Base-by-base conservation (phyloP, 352 stramenopile genomes). In the Globisporangium radiosum region DNA sequence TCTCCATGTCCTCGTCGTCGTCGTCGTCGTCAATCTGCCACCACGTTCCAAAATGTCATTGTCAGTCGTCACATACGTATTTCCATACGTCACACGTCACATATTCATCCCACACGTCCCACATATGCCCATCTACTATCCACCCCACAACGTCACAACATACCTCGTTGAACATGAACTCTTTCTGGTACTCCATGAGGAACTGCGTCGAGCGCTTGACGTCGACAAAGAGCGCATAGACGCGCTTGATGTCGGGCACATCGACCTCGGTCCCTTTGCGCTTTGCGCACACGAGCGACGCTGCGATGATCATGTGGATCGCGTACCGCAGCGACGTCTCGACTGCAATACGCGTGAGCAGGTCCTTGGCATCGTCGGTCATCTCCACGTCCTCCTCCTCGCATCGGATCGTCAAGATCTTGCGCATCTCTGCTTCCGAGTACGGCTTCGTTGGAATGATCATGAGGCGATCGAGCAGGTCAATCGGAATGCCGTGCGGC, bases 291-390 rank as follows among this genome's bases (percentile, higher is more conserved):
- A 96, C 83, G 8, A 99, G 76, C 54, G 88, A 98, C n/a, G 95
- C 88, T 10, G 95, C 95, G 66, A 98, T 99, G 72, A 99, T 99
- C 93, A 99, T 98, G 65, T 99, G 97, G 70, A 99, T 99, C 8
- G 96, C 97, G 76, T 99, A 99, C 48, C 97, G 96, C 45, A 99
- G 81, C 47, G 88, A 98, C 25, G 97, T 99, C 81, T 99, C 96
- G 25, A 96, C 89, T 4, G 94, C 97, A 69, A 99, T 99, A n/a
- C 93, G 86, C n/a, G 96, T 98, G 33, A 99, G 81, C 39, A 99
- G 65, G 50, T 99, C 95, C 56, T 99, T 87, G 11, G 97, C 97
- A 44, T 99, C 94, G 47, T 98, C 90, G 1, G 84, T 89, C 96
- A 99, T 99, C 68, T 99, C 95, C 1, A 99, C 97, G 70, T 99